Base-by-base conservation (phyloP, 2,329 filamentous ascomycete genomes). In the Pyrenochaeta sp. region DNA sequence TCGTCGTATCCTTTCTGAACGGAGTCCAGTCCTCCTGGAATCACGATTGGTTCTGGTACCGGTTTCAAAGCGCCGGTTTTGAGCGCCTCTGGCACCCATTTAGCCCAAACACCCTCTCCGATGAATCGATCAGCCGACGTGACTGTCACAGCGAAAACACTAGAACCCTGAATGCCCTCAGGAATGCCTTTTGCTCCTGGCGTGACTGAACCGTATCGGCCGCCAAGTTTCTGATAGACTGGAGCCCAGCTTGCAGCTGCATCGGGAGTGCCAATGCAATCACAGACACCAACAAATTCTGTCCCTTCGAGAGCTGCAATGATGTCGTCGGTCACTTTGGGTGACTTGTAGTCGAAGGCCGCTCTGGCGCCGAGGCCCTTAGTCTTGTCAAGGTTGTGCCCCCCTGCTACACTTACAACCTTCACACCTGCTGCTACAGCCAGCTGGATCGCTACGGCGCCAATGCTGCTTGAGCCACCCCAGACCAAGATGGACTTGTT, bases 381-480 rank as follows among this genome's bases (percentile, higher is more conserved):
- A 17, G 69, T 29, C 8, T 50, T 51, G 2, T 61, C 60, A 8
- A 67, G 32, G 29, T 71, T 69, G 30, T 62, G 60, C 34, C 60
- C 60, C 4, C 70, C 71, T 0, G 69, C 67, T 0, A 74, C 73
- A 1, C 63, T 62, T 40, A 73, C 53, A 7, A 79, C 73, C 17
- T 69, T 67, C 37, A 74, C 68, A 4, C 75, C 74, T 9, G 72
- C 56, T 0, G 68, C 70, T 0, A 57, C 65, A 0, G 73, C 74
- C 4, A 77, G 56, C 43, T 79, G 76, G 29, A 78, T 73, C 0
- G 73, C 74, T 3, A 60, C 67, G 19, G 76, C 73, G 15, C 77
- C 63, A 10, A 78, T 61, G 22, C 60, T 65, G 47, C 58, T 60
- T 3, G 76, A 72, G 0, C 79, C 81, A n/a, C 80, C 80, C 76